Conservation (phyloP, 495 filamentous ascomycete genomes). For the Neurospora terricola region DNA sequence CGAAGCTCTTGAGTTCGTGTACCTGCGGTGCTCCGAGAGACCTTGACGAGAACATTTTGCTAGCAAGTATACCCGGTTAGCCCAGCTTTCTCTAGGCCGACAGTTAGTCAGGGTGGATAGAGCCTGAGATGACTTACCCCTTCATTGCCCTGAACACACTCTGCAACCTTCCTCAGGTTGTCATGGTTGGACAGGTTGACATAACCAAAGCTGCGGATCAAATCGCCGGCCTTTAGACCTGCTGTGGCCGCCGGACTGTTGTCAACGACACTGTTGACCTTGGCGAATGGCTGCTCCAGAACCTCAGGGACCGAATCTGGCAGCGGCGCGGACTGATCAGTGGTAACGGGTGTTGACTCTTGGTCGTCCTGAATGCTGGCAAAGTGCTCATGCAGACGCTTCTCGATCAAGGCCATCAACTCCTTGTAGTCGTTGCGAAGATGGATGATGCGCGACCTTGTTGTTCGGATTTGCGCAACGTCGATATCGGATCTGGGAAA, state of each 20-base stretch:
- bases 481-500: conserved; percentile 92
- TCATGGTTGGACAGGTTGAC: conserved; percentile 79
- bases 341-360: conserved; percentile 2
- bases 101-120: neutral
- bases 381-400: conserved; percentile 70
- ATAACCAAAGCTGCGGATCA: conserved; percentile 72
- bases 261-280: conserved; percentile 70
- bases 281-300: conserved; percentile 71
- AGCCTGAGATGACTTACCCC: conserved; percentile 51
- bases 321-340: conserved; percentile 6
- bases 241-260: conserved; percentile 77
- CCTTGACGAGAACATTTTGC: conserved; percentile 61
- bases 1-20: conserved; percentile 46
- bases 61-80: conserved; percentile 21
- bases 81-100: neutral
- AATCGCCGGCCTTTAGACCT: conserved; percentile 75
- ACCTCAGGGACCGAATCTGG: conserved; percentile 29
- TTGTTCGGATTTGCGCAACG: conserved; percentile 89
- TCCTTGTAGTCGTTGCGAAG: conserved; percentile 90
- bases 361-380: conserved; percentile 38
- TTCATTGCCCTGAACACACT: conserved; percentile 79
- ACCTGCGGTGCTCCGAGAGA: conserved; percentile 43
- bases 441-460: conserved; percentile 77
- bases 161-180: conserved; percentile 69
- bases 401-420: conserved; percentile 73